These are phyloP conservation scores for Arthrobotrys sphaeroides DNA, from an alignment of 2,329 filamentous ascomycete genomes.

Conservation along the genomic window DNA sequence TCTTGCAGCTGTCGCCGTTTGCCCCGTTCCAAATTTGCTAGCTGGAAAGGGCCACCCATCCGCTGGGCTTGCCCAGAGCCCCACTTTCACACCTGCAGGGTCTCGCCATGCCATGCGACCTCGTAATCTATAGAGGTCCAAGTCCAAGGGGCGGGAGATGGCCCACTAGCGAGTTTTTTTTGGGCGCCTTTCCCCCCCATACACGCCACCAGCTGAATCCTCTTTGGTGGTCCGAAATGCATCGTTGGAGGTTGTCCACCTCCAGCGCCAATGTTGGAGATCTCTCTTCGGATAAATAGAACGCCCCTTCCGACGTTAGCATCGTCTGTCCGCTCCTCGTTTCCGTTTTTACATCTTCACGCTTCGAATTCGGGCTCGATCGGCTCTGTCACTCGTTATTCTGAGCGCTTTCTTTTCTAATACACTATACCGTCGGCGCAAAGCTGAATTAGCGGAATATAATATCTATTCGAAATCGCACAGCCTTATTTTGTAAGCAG, in stretches of 20 bases:
- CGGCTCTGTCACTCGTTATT: constrained; percentile 9
- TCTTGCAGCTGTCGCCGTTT: neutral
- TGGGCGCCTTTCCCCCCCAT: constrained; percentile 1
- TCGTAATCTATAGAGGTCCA: neutral
- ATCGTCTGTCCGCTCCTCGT: neutral
- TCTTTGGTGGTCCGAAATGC: neutral
- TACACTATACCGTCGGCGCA: neutral
- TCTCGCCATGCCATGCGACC: constrained; percentile 18
- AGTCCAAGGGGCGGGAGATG: constrained; percentile 12
- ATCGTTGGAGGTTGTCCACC: too few relatives aligned
- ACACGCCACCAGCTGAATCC: constrained; percentile 20
- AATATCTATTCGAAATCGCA: neutral
- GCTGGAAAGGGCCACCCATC: neutral
- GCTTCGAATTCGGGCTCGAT: neutral
- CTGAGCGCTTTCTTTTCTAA: too few relatives aligned
- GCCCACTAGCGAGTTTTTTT: neutral
- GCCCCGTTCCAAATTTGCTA: neutral
- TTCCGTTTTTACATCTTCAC: neutral
- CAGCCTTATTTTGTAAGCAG: neutral
- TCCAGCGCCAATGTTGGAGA: neutral
- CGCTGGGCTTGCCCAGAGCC: neutral
- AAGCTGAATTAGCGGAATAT: neutral
- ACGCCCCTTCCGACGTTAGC: neutral
- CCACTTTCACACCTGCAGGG: constrained; percentile 15
- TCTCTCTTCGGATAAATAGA: constrained; percentile 12